Evolutionary conservation across 148 eudicot species (phyloP).

Genomic region (Rhododendron vialii): DNA sequence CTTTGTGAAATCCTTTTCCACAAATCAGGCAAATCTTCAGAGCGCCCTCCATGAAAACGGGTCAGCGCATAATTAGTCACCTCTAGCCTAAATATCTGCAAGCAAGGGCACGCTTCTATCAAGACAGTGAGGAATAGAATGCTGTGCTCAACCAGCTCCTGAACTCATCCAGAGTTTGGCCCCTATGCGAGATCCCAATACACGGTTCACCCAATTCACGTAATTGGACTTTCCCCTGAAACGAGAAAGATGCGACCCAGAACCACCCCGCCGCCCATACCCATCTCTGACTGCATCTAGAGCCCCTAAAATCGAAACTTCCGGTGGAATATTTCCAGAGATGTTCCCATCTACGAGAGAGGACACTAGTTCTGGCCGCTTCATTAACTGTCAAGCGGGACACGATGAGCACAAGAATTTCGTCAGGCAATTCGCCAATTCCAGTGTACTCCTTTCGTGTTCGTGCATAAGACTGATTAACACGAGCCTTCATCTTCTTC

Average conservation of each 20-base stretch:
- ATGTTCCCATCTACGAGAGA: not conserved
- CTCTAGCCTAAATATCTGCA: not conserved
- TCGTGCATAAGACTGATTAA: not conserved
- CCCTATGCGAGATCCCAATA: not conserved
- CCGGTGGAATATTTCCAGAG: not conserved
- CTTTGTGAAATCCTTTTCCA: not conserved
- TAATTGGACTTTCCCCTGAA: not conserved
- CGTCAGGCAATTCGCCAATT: not conserved
- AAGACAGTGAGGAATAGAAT: not conserved
- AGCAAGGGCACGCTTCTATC: not conserved
- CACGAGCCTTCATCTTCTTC: not conserved
- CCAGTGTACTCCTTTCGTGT: not conserved
- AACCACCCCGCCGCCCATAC: not conserved
- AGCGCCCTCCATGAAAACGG: not conserved
- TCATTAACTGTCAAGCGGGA: not conserved
- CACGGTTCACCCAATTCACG: not conserved
- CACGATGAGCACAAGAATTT: no score
- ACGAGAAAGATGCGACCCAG: not conserved
- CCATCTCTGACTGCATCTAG: not conserved
- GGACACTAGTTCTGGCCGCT: not conserved
- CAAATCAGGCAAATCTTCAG: not conserved
- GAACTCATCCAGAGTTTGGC: no score
- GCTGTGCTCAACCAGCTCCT: not conserved
- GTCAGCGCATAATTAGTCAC: not conserved
- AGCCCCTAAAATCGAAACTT: not conserved